Evolutionary conservation across 2,329 filamentous ascomycete genomes (phyloP), one percentile per base, ranked within the genome.

Genomic region (Pseudogymnoascus sp.): DNA sequence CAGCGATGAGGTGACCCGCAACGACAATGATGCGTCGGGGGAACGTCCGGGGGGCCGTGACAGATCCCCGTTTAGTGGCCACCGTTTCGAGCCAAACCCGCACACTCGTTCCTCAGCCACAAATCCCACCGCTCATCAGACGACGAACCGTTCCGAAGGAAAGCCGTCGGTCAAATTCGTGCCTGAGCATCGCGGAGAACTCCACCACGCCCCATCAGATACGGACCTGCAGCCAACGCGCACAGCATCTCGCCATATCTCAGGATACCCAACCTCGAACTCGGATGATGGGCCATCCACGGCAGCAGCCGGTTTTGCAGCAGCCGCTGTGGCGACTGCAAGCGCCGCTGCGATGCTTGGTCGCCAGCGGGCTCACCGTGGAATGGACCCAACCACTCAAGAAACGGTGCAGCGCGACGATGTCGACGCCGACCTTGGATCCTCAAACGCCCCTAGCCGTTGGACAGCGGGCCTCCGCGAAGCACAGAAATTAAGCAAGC

Each of bases 321-420:
- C 89, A 11, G 87, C 88, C 62, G 88, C 89, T 61, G 78, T 86
- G 70, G 82, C 83, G 33, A 80, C 75, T 66, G 78, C 79, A 64
- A 85, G 80, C 69, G 84, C 83, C 60, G 83, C 83, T 65, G 70
- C 78, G 35, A 71, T 86, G 61, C 79, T 89, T 62, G 85, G 88
- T 33, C 91, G 95, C 72, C 59, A 60, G 40, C 23, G 23, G 23
- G 23, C 4, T 26, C 23, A 26, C 23, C 23, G 4, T 26, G 23
- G 23, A 26, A 7, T 7, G 29, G 29, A 31, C 29, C 29, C 29
- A 4, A 9, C 7, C 4, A 7, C 29, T 7, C 7, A 31, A 31
- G 29, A 31, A 2, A 31, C 29, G 29, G 6, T 9, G 29, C 29
- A 31, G 23, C 23, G 23, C 23, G 23, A 26, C 23, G 23, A 26